A percentile compares a stretch with the other conserved stretches of the same genome.
Evolutionary conservation across 2,329 filamentous ascomycete genomes (phyloP).

Genomic region (Sarocladiaceae sp.): DNA sequence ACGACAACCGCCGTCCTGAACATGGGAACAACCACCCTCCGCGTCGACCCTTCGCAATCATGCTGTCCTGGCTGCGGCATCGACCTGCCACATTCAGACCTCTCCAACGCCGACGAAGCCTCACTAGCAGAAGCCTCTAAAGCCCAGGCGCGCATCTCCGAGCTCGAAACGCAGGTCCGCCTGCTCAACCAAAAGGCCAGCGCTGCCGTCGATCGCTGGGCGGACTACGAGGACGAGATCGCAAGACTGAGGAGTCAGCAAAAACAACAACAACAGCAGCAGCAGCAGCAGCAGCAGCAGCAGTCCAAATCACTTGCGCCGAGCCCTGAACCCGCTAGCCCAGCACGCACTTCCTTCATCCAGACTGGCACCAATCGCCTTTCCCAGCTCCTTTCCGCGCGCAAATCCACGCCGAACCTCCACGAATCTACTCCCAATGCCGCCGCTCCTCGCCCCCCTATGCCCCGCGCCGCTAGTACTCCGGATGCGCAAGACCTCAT

Average conservation of each 20-base stretch:
- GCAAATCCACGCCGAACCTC: constrained; percentile 36
- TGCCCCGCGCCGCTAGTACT: constrained; percentile 18
- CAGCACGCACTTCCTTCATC: constrained; percentile 39
- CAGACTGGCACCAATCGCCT: constrained; percentile 37
- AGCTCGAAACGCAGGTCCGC: constrained; percentile 65
- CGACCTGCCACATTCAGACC: constrained; percentile 19
- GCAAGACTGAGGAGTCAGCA: constrained; percentile 47
- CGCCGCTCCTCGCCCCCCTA: constrained; percentile 14
- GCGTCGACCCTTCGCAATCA: constrained; percentile 14
- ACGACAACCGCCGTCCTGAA: constrained; percentile 21
- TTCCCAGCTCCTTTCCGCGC: constrained; percentile 38
- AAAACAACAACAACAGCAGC: constrained; percentile 22
- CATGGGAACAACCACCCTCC: constrained; percentile 23
- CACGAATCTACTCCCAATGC: not conserved
- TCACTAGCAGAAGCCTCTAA: constrained; percentile 16
- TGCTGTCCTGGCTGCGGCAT: constrained; percentile 47
- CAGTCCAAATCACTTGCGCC: constrained; percentile 3
- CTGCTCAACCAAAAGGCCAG: constrained; percentile 66
- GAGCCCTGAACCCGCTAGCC: constrained; percentile 4
- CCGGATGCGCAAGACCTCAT: constrained; percentile 46
- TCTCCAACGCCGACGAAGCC: constrained; percentile 24
- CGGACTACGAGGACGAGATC: constrained; percentile 77
- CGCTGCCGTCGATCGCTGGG: constrained; percentile 57
- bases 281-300: constrained; percentile 6
- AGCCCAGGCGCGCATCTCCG: constrained; percentile 55